A percentile compares a stretch with the other conserved stretches of the same genome.
Evolutionary conservation across 1,284 basidiomycete species (phyloP).

Genomic region (Melampsora allii-populina): DNA sequence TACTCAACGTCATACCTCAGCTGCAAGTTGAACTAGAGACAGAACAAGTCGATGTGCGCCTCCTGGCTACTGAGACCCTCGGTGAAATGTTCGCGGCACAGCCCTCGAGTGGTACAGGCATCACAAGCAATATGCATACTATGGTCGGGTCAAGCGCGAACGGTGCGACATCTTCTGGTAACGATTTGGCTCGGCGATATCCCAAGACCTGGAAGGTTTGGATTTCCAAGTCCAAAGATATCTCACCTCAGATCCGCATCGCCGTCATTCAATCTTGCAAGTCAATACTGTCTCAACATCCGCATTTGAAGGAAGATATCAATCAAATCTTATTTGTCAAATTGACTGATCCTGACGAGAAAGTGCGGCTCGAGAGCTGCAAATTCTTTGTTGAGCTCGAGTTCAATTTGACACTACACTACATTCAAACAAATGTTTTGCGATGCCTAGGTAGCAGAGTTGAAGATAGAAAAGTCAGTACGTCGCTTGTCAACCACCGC

Average conservation of each 20-base stretch:
- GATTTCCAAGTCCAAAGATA: conserved; percentile 76
- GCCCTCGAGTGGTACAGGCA: conserved; percentile 23
- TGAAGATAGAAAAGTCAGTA: conserved; percentile 75
- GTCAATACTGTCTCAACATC: conserved; percentile 64
- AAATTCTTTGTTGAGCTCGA: conserved; percentile 77
- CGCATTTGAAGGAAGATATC: conserved; percentile 66
- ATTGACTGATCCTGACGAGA: conserved; percentile 83
- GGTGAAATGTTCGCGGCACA: conserved; percentile 75
- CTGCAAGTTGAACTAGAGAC: conserved; percentile 85
- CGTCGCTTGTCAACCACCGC: background rate
- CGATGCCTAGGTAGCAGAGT: conserved; percentile 67
- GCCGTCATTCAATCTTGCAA: conserved; percentile 72
- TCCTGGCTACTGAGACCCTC: conserved; percentile 75
- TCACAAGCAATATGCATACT: conserved; percentile 55
- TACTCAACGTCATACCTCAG: conserved; percentile 87
- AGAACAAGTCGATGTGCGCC: conserved; percentile 68
- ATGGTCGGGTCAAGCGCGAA: conserved; percentile 10
- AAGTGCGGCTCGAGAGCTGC: conserved; percentile 79
- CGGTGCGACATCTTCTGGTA: conserved; percentile 32
- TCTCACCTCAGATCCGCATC: conserved; percentile 66
- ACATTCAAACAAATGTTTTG: conserved; percentile 67
- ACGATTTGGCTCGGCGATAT: conserved; percentile 71
- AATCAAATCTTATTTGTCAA: conserved; percentile 69
- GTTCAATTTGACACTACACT: conserved; percentile 83
- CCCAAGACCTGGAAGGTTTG: conserved; percentile 81